Percentiles rank a stretch among this genome's conserved stretches.
phyloP scores from a whole-genome alignment of 441 rosid genomes.

The Erodium trifolium region DNA sequence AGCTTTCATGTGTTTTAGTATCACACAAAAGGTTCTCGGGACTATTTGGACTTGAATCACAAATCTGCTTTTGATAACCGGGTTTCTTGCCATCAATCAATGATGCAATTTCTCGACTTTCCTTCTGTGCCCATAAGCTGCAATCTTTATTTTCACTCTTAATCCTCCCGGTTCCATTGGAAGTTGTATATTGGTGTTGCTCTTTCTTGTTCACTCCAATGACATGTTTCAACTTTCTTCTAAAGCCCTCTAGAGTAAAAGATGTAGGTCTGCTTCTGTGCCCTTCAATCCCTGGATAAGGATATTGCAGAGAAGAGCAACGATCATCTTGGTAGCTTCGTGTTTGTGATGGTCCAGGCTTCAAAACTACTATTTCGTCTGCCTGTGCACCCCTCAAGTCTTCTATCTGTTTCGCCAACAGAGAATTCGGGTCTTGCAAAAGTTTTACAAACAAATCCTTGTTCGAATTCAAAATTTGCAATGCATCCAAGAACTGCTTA shows the following conservation, averaged over 20 bases:
- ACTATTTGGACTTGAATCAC: slow-evolving; percentile 14
- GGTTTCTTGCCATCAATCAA: not conserved
- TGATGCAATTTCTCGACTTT: no score
- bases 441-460: slow-evolving; percentile 58
- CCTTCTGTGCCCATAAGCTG: no score
- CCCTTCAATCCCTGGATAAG: slow-evolving; percentile 19
- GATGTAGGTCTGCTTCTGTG: slow-evolving; percentile 26
- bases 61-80: slow-evolving; percentile 17
- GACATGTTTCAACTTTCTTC: slow-evolving; percentile 50
- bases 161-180: not conserved
- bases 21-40: slow-evolving; percentile 15
- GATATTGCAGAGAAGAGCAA: slow-evolving; percentile 21
- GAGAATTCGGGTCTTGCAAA: slow-evolving; percentile 64
- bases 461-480: slow-evolving; percentile 57
- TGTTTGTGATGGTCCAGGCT: slow-evolving; percentile 29
- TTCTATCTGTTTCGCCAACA: slow-evolving; percentile 43
- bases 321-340: slow-evolving; percentile 23
- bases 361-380: slow-evolving; percentile 41
- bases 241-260: slow-evolving; percentile 45
- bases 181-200: slow-evolving; percentile 10
- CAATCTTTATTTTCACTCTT: no score
- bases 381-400: slow-evolving; percentile 38
- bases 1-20: slow-evolving; percentile 15
- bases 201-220: slow-evolving; percentile 31
- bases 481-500: slow-evolving; percentile 59